Evolutionary conservation across 352 stramenopile genomes (phyloP).

Genomic region (Globisporangium nodosum): DNA sequence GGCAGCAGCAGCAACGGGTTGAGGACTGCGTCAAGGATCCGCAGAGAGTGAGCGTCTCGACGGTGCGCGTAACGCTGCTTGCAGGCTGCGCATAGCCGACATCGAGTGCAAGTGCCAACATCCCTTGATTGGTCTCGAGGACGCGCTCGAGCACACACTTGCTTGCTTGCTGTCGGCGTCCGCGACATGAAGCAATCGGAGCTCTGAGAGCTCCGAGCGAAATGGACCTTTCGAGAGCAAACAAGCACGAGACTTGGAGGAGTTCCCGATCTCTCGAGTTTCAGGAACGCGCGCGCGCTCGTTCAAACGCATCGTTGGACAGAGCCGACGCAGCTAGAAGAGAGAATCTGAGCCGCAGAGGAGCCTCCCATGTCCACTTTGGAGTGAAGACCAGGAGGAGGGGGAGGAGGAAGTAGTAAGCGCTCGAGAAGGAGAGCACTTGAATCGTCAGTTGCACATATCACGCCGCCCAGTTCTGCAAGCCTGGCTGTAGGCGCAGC

Average conservation of each 20-base stretch:
- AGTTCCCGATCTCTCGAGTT: not conserved
- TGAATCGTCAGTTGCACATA: too few relatives aligned
- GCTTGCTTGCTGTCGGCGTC: not conserved
- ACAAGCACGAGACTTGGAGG: not conserved
- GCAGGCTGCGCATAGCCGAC: not conserved
- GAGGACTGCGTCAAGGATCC: too few relatives aligned
- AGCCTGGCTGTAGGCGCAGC: too few relatives aligned
- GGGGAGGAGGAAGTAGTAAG: too few relatives aligned
- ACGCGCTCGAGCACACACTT: not conserved
- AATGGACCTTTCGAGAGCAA: not conserved
- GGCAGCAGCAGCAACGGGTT: too few relatives aligned
- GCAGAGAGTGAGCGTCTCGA: too few relatives aligned
- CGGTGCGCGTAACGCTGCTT: not conserved
- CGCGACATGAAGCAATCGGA: not conserved
- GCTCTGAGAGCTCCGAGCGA: not conserved
- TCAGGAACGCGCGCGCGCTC: not conserved
- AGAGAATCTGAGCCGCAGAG: not conserved
- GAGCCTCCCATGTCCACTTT: not conserved
- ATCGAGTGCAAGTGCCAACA: too few relatives aligned
- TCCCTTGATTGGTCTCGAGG: not conserved
- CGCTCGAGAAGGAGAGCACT: too few relatives aligned
- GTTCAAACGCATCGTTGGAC: not conserved
- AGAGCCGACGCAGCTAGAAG: not conserved
- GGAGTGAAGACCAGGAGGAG: too few relatives aligned
- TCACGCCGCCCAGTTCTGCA: too few relatives aligned